phyloP scores from a whole-genome alignment of 345 rosid species.

The Hibiscus tridactylites region DNA sequence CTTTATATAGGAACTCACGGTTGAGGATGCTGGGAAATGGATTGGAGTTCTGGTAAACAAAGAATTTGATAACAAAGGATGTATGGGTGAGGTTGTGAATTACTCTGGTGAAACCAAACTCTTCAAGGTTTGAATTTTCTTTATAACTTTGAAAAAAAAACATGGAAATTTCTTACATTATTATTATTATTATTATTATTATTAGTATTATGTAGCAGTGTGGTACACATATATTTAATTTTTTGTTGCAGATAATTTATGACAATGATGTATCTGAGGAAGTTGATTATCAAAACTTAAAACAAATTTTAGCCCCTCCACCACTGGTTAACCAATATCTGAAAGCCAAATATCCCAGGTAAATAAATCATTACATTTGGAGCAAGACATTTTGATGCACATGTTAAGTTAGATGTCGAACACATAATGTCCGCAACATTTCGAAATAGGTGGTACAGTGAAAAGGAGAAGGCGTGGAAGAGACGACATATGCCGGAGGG shows the following conservation, averaged over 20 bases:
- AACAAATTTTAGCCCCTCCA: not conserved
- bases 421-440: not conserved
- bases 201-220: not conserved
- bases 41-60: constrained; percentile 2
- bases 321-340: not conserved
- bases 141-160: not conserved
- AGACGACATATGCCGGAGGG: not conserved
- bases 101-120: not conserved
- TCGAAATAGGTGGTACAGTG: not conserved
- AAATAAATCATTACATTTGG: not conserved
- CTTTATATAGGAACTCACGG: not conserved
- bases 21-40: not conserved
- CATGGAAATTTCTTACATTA: not conserved
- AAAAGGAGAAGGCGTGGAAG: not conserved
- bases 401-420: not conserved
- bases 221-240: not conserved
- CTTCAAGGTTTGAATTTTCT: not conserved
- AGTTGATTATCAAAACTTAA: not conserved
- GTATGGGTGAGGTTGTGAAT: constrained; percentile 1
- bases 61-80: not conserved
- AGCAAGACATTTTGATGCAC: too few relatives aligned
- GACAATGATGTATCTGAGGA: constrained; percentile 2
- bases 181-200: too few relatives aligned
- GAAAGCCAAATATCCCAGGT: not conserved
- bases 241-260: not conserved